phyloP scores from a whole-genome alignment of 2,329 filamentous ascomycete genomes.

The Paracorniculantispora psalliotae region DNA sequence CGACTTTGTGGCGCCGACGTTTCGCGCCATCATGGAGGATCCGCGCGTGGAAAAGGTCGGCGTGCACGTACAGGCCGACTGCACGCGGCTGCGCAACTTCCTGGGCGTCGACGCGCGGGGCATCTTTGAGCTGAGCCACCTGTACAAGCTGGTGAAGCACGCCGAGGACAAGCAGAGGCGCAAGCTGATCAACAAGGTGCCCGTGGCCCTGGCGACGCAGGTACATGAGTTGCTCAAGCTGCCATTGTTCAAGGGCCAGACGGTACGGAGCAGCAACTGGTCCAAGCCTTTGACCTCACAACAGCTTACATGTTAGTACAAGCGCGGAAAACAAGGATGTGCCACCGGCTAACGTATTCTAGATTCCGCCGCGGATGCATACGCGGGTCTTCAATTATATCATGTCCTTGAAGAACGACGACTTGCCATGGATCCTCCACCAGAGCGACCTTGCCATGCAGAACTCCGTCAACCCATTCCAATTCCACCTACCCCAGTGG shows the following conservation, averaged over 20 bases:
- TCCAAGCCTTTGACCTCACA: slow-evolving; percentile 51
- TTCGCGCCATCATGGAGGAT: slow-evolving; percentile 69
- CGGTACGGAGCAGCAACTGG: slow-evolving; percentile 75
- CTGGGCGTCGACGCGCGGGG: slow-evolving; percentile 61
- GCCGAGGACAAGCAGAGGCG: slow-evolving; percentile 43
- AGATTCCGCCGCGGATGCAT: slow-evolving; percentile 81
- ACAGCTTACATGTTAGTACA: slow-evolving; percentile 64
- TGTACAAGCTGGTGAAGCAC: slow-evolving; percentile 73
- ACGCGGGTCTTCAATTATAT: slow-evolving; percentile 71
- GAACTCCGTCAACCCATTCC: slow-evolving; percentile 63
- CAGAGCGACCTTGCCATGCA: slow-evolving; percentile 63
- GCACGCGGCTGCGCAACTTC: slow-evolving; percentile 61
- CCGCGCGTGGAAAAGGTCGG: slow-evolving; percentile 67
- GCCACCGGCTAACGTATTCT: background rate
- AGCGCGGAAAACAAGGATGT: background rate
- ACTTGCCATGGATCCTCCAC: slow-evolving; percentile 59
- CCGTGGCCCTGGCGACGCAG: slow-evolving; percentile 64
- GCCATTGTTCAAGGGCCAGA: slow-evolving; percentile 67
- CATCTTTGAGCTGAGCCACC: slow-evolving; percentile 75
- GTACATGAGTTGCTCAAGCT: slow-evolving; percentile 66
- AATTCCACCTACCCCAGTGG: slow-evolving; percentile 33
- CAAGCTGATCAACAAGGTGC: slow-evolving; percentile 57
- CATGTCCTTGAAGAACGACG: slow-evolving; percentile 66
- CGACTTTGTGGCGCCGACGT: slow-evolving; percentile 63
- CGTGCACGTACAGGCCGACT: slow-evolving; percentile 68